Conservation (phyloP, 345 rosid genomes). For the Salix exigua region DNA sequence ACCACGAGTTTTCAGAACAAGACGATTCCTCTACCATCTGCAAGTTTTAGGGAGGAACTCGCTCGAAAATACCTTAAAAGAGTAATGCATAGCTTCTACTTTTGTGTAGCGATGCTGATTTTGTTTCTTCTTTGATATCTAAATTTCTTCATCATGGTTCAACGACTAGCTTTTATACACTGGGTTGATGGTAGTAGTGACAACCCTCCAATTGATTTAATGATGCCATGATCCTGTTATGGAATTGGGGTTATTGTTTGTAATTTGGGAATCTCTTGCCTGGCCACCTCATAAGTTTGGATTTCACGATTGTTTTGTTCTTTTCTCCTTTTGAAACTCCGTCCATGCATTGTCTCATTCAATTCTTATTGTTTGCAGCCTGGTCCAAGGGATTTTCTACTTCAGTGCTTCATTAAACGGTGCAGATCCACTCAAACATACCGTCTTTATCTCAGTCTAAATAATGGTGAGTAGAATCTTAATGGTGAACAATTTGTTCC, state of each 20-base stretch:
- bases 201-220: background rate
- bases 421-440: conserved; percentile 31
- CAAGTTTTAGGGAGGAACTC: conserved; percentile 3
- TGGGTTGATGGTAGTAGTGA: background rate
- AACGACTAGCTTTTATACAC: background rate
- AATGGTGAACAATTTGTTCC: background rate
- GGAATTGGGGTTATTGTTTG: background rate
- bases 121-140: background rate
- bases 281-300: background rate
- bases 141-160: background rate
- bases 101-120: background rate
- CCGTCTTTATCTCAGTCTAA: conserved; percentile 25
- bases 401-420: conserved; percentile 33
- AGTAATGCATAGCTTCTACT: background rate
- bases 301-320: background rate
- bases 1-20: background rate
- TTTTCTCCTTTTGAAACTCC: conserved; percentile 3
- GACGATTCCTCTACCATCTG: conserved; percentile 10
- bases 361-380: conserved; percentile 15
- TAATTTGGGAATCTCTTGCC: background rate
- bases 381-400: conserved; percentile 33
- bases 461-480: conserved; percentile 20
- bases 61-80: background rate
- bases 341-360: background rate
- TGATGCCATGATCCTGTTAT: background rate